phyloP scores from a whole-genome alignment of 2,329 filamentous ascomycete species.

The Xylariomycetidae sp. region DNA sequence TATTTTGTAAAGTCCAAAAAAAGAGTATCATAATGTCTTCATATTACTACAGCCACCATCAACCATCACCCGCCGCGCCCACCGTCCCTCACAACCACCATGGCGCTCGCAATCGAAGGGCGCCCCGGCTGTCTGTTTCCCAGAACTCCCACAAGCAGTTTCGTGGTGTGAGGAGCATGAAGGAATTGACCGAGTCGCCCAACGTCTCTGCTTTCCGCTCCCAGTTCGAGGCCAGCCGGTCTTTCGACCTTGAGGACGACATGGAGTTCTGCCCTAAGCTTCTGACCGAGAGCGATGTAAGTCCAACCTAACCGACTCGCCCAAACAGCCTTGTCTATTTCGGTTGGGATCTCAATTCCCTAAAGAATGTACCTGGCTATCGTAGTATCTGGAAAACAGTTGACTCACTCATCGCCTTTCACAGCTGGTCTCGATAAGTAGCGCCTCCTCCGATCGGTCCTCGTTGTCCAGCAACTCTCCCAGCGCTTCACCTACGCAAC shows the following conservation, averaged over 20 bases:
- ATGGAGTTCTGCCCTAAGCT: conserved; percentile 92
- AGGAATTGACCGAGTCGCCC: conserved; percentile 77
- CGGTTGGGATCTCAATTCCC: too few relatives aligned
- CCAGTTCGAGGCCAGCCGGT: conserved; percentile 85
- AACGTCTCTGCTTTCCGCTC: conserved; percentile 74
- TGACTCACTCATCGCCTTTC: conserved; percentile 27
- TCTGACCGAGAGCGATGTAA: conserved; percentile 90
- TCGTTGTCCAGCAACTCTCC: conserved; percentile 94
- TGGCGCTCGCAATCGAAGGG: conserved; percentile 78
- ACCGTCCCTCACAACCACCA: conserved; percentile 70
- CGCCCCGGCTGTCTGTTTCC: conserved; percentile 71
- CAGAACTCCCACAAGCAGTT: conserved; percentile 86
- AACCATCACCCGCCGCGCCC: conserved; percentile 51
- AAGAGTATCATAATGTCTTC: conserved; percentile 49
- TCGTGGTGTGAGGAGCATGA: conserved; percentile 77
- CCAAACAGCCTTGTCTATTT: too few relatives aligned
- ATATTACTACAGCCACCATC: conserved; percentile 58
- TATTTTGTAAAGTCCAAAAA: conserved; percentile 3
- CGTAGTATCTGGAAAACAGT: too few relatives aligned
- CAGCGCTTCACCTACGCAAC: conserved; percentile 84
- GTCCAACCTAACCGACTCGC: conserved; percentile 26
- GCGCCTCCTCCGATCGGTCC: conserved; percentile 83
- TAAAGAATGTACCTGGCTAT: too few relatives aligned
- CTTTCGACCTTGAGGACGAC: conserved; percentile 94
- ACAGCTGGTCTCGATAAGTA: conserved; percentile 90